Evolutionary conservation across 768 basidiomycete genomes (phyloP).

Genomic region (Psilocybe subaeruginosa): DNA sequence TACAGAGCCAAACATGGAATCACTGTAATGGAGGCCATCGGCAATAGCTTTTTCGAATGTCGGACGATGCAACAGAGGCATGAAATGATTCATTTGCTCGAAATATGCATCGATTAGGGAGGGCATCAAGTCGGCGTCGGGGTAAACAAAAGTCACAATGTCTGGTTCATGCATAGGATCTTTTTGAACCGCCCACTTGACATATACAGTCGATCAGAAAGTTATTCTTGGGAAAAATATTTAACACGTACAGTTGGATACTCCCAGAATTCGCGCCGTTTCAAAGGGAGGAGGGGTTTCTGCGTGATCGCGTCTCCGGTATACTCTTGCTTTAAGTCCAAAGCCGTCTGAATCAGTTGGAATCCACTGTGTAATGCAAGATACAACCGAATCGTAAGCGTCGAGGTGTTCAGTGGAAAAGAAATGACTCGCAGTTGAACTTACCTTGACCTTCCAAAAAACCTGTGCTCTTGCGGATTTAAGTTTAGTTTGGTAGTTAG

Average conservation of each 20-base stretch:
- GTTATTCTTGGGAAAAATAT: not conserved
- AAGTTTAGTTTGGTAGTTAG: slow-evolving; percentile 36
- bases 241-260: slow-evolving; percentile 40
- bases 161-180: slow-evolving; percentile 23
- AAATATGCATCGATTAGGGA: slow-evolving; percentile 73
- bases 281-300: slow-evolving; percentile 26
- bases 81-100: slow-evolving; percentile 47
- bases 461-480: slow-evolving; percentile 41
- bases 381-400: not conserved
- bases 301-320: slow-evolving; percentile 37
- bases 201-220: not conserved
- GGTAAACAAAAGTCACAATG: slow-evolving; percentile 43
- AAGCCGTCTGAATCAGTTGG: slow-evolving; percentile 54
- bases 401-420: not conserved
- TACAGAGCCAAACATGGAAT: slow-evolving; percentile 52
- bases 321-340: slow-evolving; percentile 59
- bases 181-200: slow-evolving; percentile 36
- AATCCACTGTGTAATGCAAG: slow-evolving; percentile 43
- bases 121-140: slow-evolving; percentile 53
- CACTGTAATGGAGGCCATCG: slow-evolving; percentile 50
- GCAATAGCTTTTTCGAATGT: slow-evolving; percentile 60
- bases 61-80: slow-evolving; percentile 75
- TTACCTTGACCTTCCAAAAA: slow-evolving; percentile 53
- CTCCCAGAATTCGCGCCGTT: slow-evolving; percentile 54
- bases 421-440: not conserved